phyloP scores from a whole-genome alignment of 1,139 yeast genomes.

The Lipomyces yarrowii region DNA sequence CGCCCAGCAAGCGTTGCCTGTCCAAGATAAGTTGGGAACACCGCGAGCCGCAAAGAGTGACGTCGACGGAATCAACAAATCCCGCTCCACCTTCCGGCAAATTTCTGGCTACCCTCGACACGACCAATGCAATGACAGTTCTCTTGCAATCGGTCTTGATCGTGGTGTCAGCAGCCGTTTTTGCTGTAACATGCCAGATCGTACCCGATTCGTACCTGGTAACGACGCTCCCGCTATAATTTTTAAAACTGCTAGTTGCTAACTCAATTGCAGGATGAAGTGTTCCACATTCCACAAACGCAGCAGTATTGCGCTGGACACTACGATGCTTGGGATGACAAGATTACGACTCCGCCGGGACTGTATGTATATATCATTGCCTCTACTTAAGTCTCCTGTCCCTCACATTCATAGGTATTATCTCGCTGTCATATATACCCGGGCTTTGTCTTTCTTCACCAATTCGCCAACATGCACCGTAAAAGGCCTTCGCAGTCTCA shows the following conservation, averaged over 20 bases:
- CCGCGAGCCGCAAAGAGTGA: background rate
- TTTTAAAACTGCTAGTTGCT: background rate
- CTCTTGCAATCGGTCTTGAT: background rate
- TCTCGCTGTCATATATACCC: conserved; percentile 1
- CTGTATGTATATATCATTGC: conserved; percentile 50
- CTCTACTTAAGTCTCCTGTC: background rate
- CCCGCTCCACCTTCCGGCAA: background rate
- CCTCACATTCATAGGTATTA: background rate
- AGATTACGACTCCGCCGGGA: conserved; percentile 98
- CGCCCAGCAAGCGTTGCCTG: background rate
- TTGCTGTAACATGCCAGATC: conserved; percentile 25
- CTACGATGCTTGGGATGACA: conserved; percentile 75
- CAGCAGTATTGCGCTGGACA: conserved; percentile 62
- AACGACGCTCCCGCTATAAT: background rate
- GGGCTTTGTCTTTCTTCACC: conserved; percentile 5
- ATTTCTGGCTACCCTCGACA: background rate
- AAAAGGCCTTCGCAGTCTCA: conserved; percentile 5
- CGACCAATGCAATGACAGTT: conserved; percentile 4
- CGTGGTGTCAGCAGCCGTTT: conserved; percentile 14
- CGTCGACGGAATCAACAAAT: background rate
- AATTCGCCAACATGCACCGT: background rate
- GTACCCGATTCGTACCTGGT: conserved; percentile 41
- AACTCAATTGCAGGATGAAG: conserved; percentile 59
- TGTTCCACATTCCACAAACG: conserved; percentile 83
- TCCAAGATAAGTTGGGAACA: background rate